Conservation (phyloP, 2,329 filamentous ascomycete genomes). For the Arachnopeziza araneosa region DNA sequence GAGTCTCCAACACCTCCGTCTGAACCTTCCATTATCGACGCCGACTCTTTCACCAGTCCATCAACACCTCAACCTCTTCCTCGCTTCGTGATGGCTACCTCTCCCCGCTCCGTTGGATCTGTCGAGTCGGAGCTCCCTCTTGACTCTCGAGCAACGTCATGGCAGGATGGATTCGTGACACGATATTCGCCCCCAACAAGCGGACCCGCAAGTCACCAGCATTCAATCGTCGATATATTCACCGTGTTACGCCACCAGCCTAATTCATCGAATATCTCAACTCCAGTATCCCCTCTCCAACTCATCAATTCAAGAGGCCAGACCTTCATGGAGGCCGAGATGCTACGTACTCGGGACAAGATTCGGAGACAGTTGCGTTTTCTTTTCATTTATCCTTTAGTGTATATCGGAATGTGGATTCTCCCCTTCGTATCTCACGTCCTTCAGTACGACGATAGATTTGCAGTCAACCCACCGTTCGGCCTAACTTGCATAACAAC, state of each 20-base stretch:
- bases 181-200: constrained; percentile 17
- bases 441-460: constrained; percentile 50
- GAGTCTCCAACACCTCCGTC: constrained; percentile 15
- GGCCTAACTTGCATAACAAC: constrained; percentile 49
- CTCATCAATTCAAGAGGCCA: constrained; percentile 25
- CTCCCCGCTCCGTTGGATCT: background rate
- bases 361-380: constrained; percentile 64
- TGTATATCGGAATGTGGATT: constrained; percentile 69
- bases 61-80: constrained; percentile 16
- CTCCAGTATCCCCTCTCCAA: constrained; percentile 19
- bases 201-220: constrained; percentile 7
- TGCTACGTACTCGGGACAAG: constrained; percentile 42
- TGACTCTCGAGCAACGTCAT: constrained; percentile 16
- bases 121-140: constrained; percentile 2
- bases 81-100: constrained; percentile 2
- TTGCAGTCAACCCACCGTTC: constrained; percentile 47
- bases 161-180: constrained; percentile 16
- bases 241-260: constrained; percentile 16
- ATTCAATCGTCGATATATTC: constrained; percentile 20
- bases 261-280: constrained; percentile 10
- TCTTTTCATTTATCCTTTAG: constrained; percentile 69
- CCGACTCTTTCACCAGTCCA: constrained; percentile 18
- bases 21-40: constrained; percentile 14
- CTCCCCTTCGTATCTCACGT: constrained; percentile 64
- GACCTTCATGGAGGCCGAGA: constrained; percentile 29